Evolutionary conservation across 805 yeast species (phyloP).

Genomic region (Ogataea pilisensis): DNA sequence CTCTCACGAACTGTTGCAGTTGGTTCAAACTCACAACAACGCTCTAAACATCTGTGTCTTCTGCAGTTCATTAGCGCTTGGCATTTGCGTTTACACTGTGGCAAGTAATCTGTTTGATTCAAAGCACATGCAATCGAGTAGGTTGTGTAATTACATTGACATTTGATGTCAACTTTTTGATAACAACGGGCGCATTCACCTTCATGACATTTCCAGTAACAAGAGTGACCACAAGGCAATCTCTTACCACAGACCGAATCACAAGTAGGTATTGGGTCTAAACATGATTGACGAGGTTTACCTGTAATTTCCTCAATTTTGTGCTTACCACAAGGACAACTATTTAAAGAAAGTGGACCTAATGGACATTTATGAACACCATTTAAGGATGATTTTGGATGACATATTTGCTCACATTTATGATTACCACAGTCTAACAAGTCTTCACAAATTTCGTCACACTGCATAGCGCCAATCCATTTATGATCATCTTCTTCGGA

Average conservation of each 20-base stretch:
- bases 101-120: constrained; percentile 43
- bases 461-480: constrained; percentile 53
- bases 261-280: constrained; percentile 80
- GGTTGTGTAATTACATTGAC: constrained; percentile 58
- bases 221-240: constrained; percentile 68
- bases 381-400: constrained; percentile 35
- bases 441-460: constrained; percentile 41
- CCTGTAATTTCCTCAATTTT: constrained; percentile 34
- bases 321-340: constrained; percentile 80
- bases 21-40: constrained; percentile 69
- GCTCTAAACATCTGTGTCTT: constrained; percentile 65
- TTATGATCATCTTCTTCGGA: constrained; percentile 16
- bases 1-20: constrained; percentile 55
- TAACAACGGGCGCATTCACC: constrained; percentile 72
- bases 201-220: constrained; percentile 68
- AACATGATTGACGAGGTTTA: constrained; percentile 50
- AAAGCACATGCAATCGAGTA: constrained; percentile 64
- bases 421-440: constrained; percentile 64
- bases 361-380: constrained; percentile 47
- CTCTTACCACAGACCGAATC: constrained; percentile 56
- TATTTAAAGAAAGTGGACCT: constrained; percentile 53
- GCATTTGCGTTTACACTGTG: constrained; percentile 70
- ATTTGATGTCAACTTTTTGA: constrained; percentile 45
- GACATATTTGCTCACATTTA: constrained; percentile 47
- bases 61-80: constrained; percentile 73